These are phyloP conservation scores for Anthracocystis panici-leucophaei DNA, from an alignment of 1,284 basidiomycete genomes.

Conservation along the genomic window DNA sequence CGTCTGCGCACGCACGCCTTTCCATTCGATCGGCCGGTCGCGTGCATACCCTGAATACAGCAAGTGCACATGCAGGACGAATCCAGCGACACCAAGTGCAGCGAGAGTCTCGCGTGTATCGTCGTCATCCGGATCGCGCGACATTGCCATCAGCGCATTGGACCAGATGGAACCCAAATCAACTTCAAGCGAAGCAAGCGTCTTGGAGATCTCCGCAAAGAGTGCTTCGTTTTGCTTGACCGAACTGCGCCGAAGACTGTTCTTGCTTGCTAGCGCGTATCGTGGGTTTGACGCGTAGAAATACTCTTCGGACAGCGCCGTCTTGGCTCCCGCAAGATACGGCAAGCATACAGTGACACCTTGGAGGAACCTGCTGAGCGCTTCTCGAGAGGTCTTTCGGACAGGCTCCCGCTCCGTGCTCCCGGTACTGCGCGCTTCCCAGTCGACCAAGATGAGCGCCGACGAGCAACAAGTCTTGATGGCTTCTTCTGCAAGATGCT, in stretches of 20 bases:
- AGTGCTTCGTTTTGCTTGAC: slow-evolving; percentile 39
- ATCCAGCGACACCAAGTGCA: slow-evolving; percentile 33
- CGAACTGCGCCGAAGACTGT: slow-evolving; percentile 11
- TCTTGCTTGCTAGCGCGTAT: slow-evolving; percentile 17
- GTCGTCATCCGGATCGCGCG: slow-evolving; percentile 32
- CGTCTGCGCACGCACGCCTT: slow-evolving; percentile 29
- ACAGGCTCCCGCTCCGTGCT: slow-evolving; percentile 22
- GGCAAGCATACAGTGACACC: slow-evolving; percentile 44
- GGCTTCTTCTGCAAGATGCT: slow-evolving; percentile 24
- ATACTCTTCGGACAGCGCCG: slow-evolving; percentile 31
- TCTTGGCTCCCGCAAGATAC: slow-evolving; percentile 26
- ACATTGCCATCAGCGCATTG: slow-evolving; percentile 28
- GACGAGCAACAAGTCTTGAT: slow-evolving; percentile 39
- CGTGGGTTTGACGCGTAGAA: slow-evolving; percentile 29
- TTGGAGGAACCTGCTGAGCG: slow-evolving; percentile 30
- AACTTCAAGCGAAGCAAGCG: slow-evolving; percentile 37
- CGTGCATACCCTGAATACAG: slow-evolving; percentile 39
- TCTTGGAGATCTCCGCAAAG: slow-evolving; percentile 47
- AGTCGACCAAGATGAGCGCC: slow-evolving; percentile 38
- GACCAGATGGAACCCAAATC: slow-evolving; percentile 42
- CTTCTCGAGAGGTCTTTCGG: slow-evolving; percentile 36
- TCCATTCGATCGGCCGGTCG: slow-evolving; percentile 40
- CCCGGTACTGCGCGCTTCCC: slow-evolving; percentile 38
- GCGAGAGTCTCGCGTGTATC: slow-evolving; percentile 30
- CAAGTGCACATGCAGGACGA: slow-evolving; percentile 39